A percentile compares a stretch with the other conserved stretches of the same genome.
phyloP scores from a whole-genome alignment of 257 asterid species.

The Capsicum chinense region DNA sequence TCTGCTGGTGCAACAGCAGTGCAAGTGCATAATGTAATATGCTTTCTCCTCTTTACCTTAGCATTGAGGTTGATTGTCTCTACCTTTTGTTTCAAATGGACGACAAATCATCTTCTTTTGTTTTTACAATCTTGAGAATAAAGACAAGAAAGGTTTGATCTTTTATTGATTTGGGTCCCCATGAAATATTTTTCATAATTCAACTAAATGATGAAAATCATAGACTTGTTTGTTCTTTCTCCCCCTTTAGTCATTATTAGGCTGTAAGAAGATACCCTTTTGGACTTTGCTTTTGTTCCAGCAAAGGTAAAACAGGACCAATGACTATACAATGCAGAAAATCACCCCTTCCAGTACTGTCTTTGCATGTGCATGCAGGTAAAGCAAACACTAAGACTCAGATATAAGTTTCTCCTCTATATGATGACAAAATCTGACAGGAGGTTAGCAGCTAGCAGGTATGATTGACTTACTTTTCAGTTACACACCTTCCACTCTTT shows the following conservation, averaged over 20 bases:
- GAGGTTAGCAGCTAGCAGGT: conserved; percentile 21
- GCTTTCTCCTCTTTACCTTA: neutral
- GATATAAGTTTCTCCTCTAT: neutral
- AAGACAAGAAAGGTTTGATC: neutral
- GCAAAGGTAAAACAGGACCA: neutral
- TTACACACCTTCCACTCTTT: neutral
- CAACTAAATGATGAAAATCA: neutral
- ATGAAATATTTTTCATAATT: neutral
- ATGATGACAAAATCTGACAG: conserved; percentile 29
- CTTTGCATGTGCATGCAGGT: conserved; percentile 24
- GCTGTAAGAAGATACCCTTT: conserved; percentile 26
- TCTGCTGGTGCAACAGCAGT: neutral
- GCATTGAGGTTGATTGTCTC: neutral
- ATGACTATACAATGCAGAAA: conserved; percentile 4
- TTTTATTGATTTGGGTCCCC: conserved; percentile 15
- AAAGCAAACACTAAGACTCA: conserved; percentile 10
- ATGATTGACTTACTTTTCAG: neutral
- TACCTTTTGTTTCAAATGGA: neutral
- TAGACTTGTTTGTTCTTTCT: conserved; percentile 4
- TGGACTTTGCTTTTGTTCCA: neutral
- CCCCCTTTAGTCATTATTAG: conserved; percentile 27
- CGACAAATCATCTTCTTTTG: neutral
- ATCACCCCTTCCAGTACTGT: neutral
- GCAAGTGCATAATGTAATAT: neutral
- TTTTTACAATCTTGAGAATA: neutral